A percentile compares a stretch with the other conserved stretches of the same genome.
Evolutionary conservation across 148 eudicot species (phyloP).

Genomic region (Linanthus parryae): DNA sequence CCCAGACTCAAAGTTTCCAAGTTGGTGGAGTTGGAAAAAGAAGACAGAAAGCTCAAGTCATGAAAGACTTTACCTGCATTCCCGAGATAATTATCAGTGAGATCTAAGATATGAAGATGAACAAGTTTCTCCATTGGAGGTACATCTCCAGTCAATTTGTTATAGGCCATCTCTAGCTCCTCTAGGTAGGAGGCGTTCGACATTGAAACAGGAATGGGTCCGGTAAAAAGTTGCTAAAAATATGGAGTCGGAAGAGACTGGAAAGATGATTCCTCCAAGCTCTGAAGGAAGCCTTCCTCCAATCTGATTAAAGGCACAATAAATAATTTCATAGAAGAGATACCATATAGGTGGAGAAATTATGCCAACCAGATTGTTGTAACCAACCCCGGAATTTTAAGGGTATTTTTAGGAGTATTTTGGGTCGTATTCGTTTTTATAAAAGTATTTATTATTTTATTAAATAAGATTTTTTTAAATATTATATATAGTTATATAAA

Average conservation of each 20-base stretch:
- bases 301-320: neutral
- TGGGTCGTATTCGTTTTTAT: too few relatives aligned
- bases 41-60: slow-evolving; percentile 24
- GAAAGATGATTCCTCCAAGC: too few relatives aligned
- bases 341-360: slow-evolving; percentile 7
- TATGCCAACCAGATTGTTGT: too few relatives aligned
- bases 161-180: neutral
- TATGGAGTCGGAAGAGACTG: neutral
- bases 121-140: neutral
- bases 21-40: slow-evolving; percentile 17
- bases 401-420: too few relatives aligned
- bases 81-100: slow-evolving; percentile 3
- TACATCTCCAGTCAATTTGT: too few relatives aligned
- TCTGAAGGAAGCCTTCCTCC: too few relatives aligned
- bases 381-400: too few relatives aligned
- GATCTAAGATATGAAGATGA: neutral
- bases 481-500: too few relatives aligned
- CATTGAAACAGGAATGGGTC: too few relatives aligned
- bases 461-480: too few relatives aligned
- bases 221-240: slow-evolving; percentile 6
- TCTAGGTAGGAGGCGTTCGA: too few relatives aligned
- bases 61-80: neutral
- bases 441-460: too few relatives aligned
- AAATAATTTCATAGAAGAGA: neutral
- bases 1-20: neutral